A percentile compares a stretch with the other conserved stretches of the same genome.
These are phyloP conservation scores for Chaetomiaceae sp. DNA, from an alignment of 2,329 filamentous ascomycete genomes.

Conservation along the genomic window DNA sequence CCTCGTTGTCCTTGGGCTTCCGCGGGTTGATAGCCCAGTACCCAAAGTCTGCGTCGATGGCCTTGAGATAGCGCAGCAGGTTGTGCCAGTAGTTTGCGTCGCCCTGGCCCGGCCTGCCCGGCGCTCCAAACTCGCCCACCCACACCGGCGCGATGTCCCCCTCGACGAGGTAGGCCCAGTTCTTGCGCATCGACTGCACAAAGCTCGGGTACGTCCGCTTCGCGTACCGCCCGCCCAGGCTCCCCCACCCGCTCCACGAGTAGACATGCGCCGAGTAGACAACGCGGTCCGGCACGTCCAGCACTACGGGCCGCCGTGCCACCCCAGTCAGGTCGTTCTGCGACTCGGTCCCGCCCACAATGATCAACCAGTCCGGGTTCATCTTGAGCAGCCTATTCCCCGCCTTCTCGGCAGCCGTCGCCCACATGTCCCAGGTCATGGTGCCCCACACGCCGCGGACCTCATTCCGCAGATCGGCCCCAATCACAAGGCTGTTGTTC, in stretches of 20 bases:
- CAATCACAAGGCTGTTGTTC: conserved; percentile 58
- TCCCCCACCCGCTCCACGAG: conserved; percentile 66
- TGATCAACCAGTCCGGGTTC: conserved; percentile 60
- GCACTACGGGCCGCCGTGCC: conserved; percentile 49
- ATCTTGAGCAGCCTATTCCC: conserved; percentile 57
- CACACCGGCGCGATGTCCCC: conserved; percentile 57
- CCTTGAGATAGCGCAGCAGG: conserved; percentile 54
- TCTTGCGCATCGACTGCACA: conserved; percentile 55
- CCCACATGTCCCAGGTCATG: conserved; percentile 63
- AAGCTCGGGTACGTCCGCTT: conserved; percentile 61
- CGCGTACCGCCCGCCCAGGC: conserved; percentile 54
- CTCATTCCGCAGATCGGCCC: conserved; percentile 65
- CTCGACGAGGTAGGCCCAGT: conserved; percentile 63
- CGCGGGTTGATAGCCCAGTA: conserved; percentile 68
- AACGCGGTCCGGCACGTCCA: conserved; percentile 51
- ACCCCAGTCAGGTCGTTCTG: conserved; percentile 61
- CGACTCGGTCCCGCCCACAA: conserved; percentile 64
- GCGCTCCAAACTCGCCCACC: conserved; percentile 64
- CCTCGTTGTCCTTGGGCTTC: conserved; percentile 54
- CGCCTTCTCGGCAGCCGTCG: conserved; percentile 57
- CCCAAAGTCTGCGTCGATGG: conserved; percentile 59
- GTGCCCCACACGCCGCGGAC: conserved; percentile 65
- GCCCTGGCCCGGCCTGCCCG: conserved; percentile 47
- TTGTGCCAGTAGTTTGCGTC: conserved; percentile 64
- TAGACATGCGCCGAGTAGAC: conserved; percentile 69